These are phyloP conservation scores for Novymonas esmeraldas DNA, from an alignment of 208 protist species.

Conservation along the genomic window DNA sequence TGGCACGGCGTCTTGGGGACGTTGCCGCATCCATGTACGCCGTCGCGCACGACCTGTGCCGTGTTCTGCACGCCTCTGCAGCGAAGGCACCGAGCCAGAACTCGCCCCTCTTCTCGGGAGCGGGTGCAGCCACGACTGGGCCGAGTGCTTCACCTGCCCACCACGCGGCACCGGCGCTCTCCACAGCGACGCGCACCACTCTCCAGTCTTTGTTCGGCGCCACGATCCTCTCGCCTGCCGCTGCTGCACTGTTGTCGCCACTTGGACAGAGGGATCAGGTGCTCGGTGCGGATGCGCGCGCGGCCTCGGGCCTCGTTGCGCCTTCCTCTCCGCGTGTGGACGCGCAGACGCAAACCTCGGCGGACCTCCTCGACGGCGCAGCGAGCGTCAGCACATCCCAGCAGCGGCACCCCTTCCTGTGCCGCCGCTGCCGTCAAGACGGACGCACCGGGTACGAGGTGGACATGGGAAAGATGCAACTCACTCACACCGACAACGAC, in stretches of 20 bases:
- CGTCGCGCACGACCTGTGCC: slow-evolving; percentile 20
- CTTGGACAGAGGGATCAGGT: no score
- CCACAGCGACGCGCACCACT: background rate
- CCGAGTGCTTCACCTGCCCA: no score
- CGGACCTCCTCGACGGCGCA: background rate
- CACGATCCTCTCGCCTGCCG: no score
- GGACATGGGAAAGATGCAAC: slow-evolving; percentile 21
- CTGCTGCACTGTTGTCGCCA: background rate
- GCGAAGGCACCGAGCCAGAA: no score
- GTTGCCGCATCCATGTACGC: slow-evolving; percentile 12
- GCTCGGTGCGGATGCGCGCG: no score
- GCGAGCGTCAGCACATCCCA: background rate
- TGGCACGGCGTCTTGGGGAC: slow-evolving; percentile 22
- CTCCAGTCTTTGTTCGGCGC: slow-evolving; percentile 1
- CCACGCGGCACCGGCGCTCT: background rate
- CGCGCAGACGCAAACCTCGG: slow-evolving; percentile 3
- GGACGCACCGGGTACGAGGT: slow-evolving; percentile 36
- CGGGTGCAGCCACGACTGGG: no score
- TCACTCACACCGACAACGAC: background rate
- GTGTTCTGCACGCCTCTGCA: background rate
- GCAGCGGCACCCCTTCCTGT: slow-evolving; percentile 39
- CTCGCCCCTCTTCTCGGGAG: no score
- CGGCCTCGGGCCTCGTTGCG: no score
- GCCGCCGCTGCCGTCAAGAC: slow-evolving; percentile 60
- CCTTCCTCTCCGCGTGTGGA: background rate